Evolutionary conservation across 2,329 filamentous ascomycete genomes (phyloP), one percentile per base, ranked within the genome.

Genomic region (Fusarium chlamydosporum): DNA sequence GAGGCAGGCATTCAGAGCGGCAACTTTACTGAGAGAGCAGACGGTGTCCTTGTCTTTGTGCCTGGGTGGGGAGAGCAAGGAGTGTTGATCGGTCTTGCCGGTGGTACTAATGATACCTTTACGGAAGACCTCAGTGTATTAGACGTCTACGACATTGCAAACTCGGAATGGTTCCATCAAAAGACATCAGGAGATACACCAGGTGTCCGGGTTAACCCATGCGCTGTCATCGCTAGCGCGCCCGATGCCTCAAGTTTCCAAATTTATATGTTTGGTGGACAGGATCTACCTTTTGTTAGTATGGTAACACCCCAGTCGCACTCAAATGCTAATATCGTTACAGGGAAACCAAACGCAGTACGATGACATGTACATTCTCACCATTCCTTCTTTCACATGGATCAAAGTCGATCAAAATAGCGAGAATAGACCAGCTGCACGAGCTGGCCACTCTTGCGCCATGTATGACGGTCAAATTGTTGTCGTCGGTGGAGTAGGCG

Each of bases 251-350:
- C 89, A 18, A 91, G 88, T 29, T 92, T 92, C 75, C 91, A 94
- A 74, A 85, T 94, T 43, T 93, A 94, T 79, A 86, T 94, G 80
- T 94, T 91, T 74, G 92, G 91, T 13, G 92, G 92, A 0, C 92
- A 94, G 75, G 91, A 92, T 68, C 82, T 94, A 27, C 91, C 91
- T 1, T 85, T 83, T 61, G 88, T 82, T 71, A 72, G 80, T 75
- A 16, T 34, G 10, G 15, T 20, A 26, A n/a, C n/a, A 15, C 20
- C 13, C 15, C 6, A 15, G 10, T 31, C 10, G 10, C 35, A 38
- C 20, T 29, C 40, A 8, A 50, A 34, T 47, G 11, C 65, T 65
- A 56, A 75, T 51, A 26, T 26, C 16, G 10, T n/a, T 7, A 50
- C 23, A 82, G 80, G 75, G 79, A 56, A 76, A 80, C 33, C 85